Percentiles rank a stretch among this genome's conserved stretches.
Evolutionary conservation across 164 flowering plant species (phyloP).

Genomic region (Magnolia changhungtana): DNA sequence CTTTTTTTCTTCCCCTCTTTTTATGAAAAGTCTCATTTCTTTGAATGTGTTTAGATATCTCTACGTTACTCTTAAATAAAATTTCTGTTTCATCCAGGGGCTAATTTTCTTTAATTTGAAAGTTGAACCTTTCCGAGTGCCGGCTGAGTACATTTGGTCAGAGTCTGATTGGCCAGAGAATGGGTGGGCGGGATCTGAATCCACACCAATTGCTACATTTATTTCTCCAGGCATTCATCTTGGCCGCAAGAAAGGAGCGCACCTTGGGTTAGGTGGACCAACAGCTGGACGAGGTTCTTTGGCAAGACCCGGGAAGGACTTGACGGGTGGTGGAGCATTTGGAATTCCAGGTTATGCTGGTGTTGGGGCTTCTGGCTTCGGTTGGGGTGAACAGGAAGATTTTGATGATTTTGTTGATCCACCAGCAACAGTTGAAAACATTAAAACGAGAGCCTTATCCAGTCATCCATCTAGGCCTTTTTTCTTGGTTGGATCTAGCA

Average conservation of each 20-base stretch:
- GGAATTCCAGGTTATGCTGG: slow-evolving; percentile 86
- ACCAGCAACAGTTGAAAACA: slow-evolving; percentile 70
- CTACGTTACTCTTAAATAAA: neutral
- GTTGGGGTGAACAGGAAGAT: slow-evolving; percentile 80
- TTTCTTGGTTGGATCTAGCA: slow-evolving; percentile 94
- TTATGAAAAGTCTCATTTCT: neutral
- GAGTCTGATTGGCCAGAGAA: slow-evolving; percentile 91
- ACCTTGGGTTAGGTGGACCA: slow-evolving; percentile 86
- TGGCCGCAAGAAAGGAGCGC: slow-evolving; percentile 64
- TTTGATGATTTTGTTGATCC: slow-evolving; percentile 79
- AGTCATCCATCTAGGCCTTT: slow-evolving; percentile 88
- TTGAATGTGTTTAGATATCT: neutral
- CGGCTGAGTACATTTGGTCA: slow-evolving; percentile 66
- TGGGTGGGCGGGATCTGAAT: slow-evolving; percentile 82
- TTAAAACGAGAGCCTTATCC: slow-evolving; percentile 74
- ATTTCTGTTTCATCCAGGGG: slow-evolving; percentile 50
- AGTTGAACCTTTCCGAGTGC: slow-evolving; percentile 30
- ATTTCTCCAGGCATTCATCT: slow-evolving; percentile 80
- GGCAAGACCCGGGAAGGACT: slow-evolving; percentile 55
- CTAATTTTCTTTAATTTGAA: slow-evolving; percentile 63
- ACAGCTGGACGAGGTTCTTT: slow-evolving; percentile 56
- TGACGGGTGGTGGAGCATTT: slow-evolving; percentile 69
- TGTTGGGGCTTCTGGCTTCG: slow-evolving; percentile 68
- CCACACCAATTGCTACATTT: slow-evolving; percentile 75
- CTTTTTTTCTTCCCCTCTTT: neutral